A percentile compares a stretch with the other conserved stretches of the same genome.
phyloP scores from a whole-genome alignment of 345 rosid species.

The Lagerstroemia speciosa region DNA sequence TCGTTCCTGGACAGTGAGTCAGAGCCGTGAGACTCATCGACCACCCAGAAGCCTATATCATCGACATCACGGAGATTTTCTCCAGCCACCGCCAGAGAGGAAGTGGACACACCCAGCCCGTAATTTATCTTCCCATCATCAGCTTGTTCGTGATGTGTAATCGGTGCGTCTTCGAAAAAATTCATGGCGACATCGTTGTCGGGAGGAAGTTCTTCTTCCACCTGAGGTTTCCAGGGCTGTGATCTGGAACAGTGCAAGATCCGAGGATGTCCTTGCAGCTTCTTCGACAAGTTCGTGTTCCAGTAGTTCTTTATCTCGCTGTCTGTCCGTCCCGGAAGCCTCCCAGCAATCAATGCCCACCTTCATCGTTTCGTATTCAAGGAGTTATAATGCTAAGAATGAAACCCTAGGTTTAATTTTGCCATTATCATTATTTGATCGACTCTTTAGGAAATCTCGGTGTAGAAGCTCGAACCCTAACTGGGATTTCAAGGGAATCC shows the following conservation, averaged over 20 bases:
- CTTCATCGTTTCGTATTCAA: not conserved
- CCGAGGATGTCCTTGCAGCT: not conserved
- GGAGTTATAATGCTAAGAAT: not conserved
- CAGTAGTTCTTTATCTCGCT: slow-evolving; percentile 27
- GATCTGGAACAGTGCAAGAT: not conserved
- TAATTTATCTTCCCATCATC: not conserved
- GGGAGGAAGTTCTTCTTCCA: not conserved
- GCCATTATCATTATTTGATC: not conserved
- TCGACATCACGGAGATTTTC: not conserved
- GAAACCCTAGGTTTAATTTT: not conserved
- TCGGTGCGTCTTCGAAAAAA: not conserved
- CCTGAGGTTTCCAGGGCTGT: not conserved
- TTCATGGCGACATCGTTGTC: not conserved
- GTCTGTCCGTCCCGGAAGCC: slow-evolving; percentile 32
- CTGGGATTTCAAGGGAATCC: not conserved
- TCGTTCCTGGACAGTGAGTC: not conserved
- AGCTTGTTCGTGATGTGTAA: not conserved
- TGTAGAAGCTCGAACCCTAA: not conserved
- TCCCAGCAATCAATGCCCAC: slow-evolving; percentile 28
- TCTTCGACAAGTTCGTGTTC: slow-evolving; percentile 16
- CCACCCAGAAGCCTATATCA: not conserved
- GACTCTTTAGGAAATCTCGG: no score
- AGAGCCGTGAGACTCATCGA: not conserved
- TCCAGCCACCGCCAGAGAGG: not conserved
- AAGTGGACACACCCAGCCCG: not conserved